Percentiles rank a stretch among this genome's conserved stretches.
Conservation (phyloP, 1,284 basidiomycete species). For the Porogramme epimiltina region DNA sequence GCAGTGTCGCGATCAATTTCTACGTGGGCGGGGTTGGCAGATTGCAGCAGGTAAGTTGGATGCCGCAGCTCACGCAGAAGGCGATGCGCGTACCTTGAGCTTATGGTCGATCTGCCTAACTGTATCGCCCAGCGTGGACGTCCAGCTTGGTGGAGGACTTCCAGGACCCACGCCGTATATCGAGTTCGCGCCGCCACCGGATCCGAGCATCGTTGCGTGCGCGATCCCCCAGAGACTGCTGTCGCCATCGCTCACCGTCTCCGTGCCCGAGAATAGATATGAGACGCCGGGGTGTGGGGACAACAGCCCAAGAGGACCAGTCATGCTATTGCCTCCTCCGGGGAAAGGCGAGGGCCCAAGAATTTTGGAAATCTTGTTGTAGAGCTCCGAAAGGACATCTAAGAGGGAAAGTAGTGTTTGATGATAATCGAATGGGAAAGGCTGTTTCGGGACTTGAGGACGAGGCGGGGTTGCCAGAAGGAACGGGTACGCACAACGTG, state of each 20-base stretch:
- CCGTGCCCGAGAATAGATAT: slow-evolving; percentile 61
- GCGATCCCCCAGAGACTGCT: slow-evolving; percentile 73
- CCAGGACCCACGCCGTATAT: slow-evolving; percentile 41
- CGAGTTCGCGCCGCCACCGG: slow-evolving; percentile 17
- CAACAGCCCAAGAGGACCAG: slow-evolving; percentile 72
- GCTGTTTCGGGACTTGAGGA: slow-evolving; percentile 43
- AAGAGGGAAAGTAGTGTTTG: slow-evolving; percentile 84
- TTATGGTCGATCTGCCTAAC: slow-evolving; percentile 80
- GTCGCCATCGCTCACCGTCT: slow-evolving; percentile 40
- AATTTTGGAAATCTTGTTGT: slow-evolving; percentile 80
- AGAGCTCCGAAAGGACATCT: slow-evolving; percentile 84
- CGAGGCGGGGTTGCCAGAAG: neutral
- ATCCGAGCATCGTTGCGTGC: slow-evolving; percentile 40
- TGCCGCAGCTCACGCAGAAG: slow-evolving; percentile 3
- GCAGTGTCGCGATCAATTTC: slow-evolving; percentile 76
- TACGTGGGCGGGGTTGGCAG: slow-evolving; percentile 31
- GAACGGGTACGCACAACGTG: slow-evolving; percentile 59
- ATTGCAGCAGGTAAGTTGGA: neutral
- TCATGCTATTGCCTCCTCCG: slow-evolving; percentile 66
- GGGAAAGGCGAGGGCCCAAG: slow-evolving; percentile 78
- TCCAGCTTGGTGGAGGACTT: slow-evolving; percentile 63
- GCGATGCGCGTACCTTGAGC: slow-evolving; percentile 62
- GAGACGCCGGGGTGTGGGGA: slow-evolving; percentile 81
- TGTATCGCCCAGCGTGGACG: slow-evolving; percentile 64
- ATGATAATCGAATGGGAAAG: slow-evolving; percentile 84